Evolutionary conservation across 768 basidiomycete species (phyloP).

Genomic region (Xerocomus spinulosus): DNA sequence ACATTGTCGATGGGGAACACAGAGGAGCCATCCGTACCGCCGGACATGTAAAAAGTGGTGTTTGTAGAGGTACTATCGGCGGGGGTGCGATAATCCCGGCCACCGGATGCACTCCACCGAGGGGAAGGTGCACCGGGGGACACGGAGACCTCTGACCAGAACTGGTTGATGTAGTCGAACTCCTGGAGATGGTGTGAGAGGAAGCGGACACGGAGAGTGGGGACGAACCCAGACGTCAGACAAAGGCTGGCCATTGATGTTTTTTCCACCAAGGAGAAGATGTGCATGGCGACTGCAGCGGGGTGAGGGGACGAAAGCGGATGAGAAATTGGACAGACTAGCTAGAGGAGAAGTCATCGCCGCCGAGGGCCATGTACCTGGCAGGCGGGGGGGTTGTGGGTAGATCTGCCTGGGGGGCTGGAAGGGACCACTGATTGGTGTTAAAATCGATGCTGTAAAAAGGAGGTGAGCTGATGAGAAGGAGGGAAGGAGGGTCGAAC

Average conservation of each 20-base stretch:
- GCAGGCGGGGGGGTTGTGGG: slow-evolving; percentile 48
- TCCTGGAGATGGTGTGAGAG: slow-evolving; percentile 44
- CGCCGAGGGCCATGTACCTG: slow-evolving; percentile 60
- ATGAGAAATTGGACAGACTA: slow-evolving; percentile 48
- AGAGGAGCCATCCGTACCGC: slow-evolving; percentile 54
- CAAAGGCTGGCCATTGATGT: slow-evolving; percentile 46
- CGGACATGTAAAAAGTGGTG: slow-evolving; percentile 69
- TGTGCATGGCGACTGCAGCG: slow-evolving; percentile 63
- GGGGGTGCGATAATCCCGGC: slow-evolving; percentile 55
- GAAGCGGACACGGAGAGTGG: neutral
- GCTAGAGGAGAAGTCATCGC: slow-evolving; percentile 74
- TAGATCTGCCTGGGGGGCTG: slow-evolving; percentile 48
- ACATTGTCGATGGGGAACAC: slow-evolving; percentile 55
- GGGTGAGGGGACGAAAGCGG: slow-evolving; percentile 13
- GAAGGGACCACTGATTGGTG: slow-evolving; percentile 55
- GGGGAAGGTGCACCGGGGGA: slow-evolving; percentile 52
- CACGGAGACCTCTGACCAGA: slow-evolving; percentile 63
- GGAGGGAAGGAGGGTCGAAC: slow-evolving; percentile 36
- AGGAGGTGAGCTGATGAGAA: slow-evolving; percentile 4
- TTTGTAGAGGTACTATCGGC: slow-evolving; percentile 38
- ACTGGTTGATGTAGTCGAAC: slow-evolving; percentile 69
- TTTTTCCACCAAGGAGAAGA: slow-evolving; percentile 69
- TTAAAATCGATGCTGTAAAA: slow-evolving; percentile 55
- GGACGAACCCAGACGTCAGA: slow-evolving; percentile 69
- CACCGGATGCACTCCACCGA: slow-evolving; percentile 71